phyloP scores from a whole-genome alignment of 805 yeast genomes.

The Cyberlindnera euphorbiiphila region DNA sequence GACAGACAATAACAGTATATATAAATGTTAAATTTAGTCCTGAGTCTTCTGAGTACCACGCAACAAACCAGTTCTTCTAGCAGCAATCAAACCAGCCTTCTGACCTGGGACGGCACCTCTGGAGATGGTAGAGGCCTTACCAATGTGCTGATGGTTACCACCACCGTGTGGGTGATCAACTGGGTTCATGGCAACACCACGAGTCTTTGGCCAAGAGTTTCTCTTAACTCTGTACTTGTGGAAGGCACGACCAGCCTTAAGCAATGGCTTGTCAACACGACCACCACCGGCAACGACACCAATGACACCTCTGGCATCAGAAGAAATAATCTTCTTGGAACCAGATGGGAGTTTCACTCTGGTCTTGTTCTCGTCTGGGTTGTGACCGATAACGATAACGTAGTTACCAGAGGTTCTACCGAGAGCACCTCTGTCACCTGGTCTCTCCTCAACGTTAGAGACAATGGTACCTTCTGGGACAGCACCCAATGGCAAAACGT shows the following conservation, averaged over 20 bases:
- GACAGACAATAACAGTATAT: constrained; percentile 23
- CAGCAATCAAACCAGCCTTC: constrained; percentile 99
- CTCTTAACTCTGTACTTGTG: constrained; percentile 99
- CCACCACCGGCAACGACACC: constrained; percentile 99
- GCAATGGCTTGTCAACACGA: constrained; percentile 98
- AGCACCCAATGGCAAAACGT: constrained; percentile 93
- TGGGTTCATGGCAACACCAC: constrained; percentile 99
- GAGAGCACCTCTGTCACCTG: constrained; percentile 99
- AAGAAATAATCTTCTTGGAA: constrained; percentile 93
- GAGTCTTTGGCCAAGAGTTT: constrained; percentile 99
- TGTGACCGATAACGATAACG: constrained; percentile 98
- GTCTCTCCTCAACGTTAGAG: constrained; percentile 97
- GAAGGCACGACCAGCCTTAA: constrained; percentile 99
- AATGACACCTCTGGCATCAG: constrained; percentile 98
- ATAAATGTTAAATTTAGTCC: constrained; percentile 46
- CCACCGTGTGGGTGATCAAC: constrained; percentile 99
- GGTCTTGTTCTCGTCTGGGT: constrained; percentile 98
- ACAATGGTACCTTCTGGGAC: constrained; percentile 99
- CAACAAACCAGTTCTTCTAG: constrained; percentile 99
- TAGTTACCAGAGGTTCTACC: constrained; percentile 99
- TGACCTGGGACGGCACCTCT: constrained; percentile 99
- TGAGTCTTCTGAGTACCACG: constrained; percentile 98
- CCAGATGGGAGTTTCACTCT: constrained; percentile 99
- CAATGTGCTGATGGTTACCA: constrained; percentile 99
- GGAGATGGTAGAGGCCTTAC: constrained; percentile 99